Evolutionary conservation across 345 rosid species (phyloP).

Genomic region (Sonneratia caseolaris): DNA sequence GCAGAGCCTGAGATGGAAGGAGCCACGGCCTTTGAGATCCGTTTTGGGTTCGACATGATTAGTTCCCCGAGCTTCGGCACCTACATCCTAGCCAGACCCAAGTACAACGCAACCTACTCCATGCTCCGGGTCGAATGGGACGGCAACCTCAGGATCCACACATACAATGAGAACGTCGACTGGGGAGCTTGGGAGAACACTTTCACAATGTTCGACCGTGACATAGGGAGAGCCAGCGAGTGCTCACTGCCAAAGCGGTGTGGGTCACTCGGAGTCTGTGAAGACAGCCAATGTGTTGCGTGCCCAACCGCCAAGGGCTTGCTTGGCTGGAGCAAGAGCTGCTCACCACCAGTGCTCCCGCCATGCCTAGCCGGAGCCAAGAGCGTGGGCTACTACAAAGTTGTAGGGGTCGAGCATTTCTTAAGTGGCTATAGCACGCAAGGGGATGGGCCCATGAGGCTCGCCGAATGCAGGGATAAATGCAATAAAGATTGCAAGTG

Average conservation of each 20-base stretch:
- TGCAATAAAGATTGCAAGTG: neutral
- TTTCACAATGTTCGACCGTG: neutral
- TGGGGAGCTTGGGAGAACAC: constrained; percentile 33
- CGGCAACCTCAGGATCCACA: constrained; percentile 40
- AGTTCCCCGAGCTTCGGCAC: constrained; percentile 13
- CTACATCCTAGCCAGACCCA: constrained; percentile 17
- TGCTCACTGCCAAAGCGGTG: neutral
- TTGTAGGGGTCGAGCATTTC: constrained; percentile 2
- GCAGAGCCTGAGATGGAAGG: constrained; percentile 14
- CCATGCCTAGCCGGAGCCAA: neutral
- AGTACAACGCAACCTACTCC: constrained; percentile 32
- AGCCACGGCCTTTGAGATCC: constrained; percentile 16
- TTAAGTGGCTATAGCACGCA: constrained; percentile 13
- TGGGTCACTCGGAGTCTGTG: neutral
- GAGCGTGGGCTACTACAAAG: neutral
- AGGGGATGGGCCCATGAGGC: constrained; percentile 7
- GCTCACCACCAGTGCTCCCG: neutral
- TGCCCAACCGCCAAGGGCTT: constrained; percentile 9
- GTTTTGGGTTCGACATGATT: constrained; percentile 12
- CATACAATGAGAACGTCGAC: constrained; percentile 27
- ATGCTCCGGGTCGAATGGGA: constrained; percentile 32
- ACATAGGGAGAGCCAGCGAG: neutral
- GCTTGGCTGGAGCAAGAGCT: constrained; percentile 10
- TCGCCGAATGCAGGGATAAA: neutral
- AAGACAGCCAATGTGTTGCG: neutral